Conservation (phyloP, 352 stramenopile genomes). For the Hyaloperonospora brassicae region DNA sequence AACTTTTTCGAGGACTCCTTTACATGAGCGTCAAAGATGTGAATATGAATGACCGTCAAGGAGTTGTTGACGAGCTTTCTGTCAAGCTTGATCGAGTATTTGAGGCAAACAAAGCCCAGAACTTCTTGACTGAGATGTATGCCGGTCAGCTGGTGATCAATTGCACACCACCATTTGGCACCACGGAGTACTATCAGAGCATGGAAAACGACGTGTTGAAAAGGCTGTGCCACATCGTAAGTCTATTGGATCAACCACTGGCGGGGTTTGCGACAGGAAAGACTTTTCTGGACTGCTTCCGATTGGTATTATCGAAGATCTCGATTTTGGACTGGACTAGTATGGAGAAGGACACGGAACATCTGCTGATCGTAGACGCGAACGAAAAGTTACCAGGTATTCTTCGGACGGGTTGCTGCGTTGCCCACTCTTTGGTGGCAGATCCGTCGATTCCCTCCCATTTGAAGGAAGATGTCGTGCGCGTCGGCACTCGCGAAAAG, state of each 20-base stretch:
- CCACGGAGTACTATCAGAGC: conserved; percentile 39
- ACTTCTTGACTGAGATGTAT: conserved; percentile 67
- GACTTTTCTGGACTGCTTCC: conserved; percentile 55
- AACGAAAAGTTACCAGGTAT: conserved; percentile 29
- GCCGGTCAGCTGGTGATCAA: conserved; percentile 46
- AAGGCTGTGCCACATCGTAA: conserved; percentile 7
- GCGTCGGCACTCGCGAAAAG: conserved; percentile 6
- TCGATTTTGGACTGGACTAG: conserved; percentile 70
- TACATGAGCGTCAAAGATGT: conserved; percentile 66
- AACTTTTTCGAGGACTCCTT: conserved; percentile 45
- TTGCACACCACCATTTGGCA: conserved; percentile 58
- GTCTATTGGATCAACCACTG: background rate
- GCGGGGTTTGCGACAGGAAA: conserved; percentile 34
- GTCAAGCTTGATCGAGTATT: conserved; percentile 39
- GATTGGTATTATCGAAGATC: conserved; percentile 60
- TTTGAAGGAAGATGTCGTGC: conserved; percentile 25
- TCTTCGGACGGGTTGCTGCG: conserved; percentile 34
- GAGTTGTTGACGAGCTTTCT: conserved; percentile 42
- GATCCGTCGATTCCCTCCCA: conserved; percentile 11
- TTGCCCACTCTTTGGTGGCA: conserved; percentile 3
- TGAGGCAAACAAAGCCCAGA: conserved; percentile 36
- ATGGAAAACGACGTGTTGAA: conserved; percentile 19
- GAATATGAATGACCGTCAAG: conserved; percentile 48
- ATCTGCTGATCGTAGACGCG: conserved; percentile 32
- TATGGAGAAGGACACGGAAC: conserved; percentile 40